phyloP scores from a whole-genome alignment of 257 asterid species.

The Fraxinus cuspidata region DNA sequence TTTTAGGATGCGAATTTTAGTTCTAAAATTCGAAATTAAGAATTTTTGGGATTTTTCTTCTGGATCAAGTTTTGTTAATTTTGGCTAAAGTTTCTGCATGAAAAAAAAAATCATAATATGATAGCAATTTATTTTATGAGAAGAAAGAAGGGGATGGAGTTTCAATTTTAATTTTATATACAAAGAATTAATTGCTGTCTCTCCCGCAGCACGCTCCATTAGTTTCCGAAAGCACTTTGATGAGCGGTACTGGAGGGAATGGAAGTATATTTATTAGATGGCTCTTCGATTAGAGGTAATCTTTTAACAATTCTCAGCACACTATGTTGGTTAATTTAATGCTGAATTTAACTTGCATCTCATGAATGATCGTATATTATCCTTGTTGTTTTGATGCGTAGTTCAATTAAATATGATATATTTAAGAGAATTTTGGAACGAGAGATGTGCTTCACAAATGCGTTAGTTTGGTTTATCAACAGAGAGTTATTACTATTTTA shows the following conservation, averaged over 20 bases:
- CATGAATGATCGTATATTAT: background rate
- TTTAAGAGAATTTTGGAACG: background rate
- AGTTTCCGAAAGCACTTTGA: background rate
- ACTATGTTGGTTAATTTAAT: background rate
- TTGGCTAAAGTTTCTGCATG: no score
- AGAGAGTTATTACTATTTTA: background rate
- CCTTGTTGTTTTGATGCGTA: background rate
- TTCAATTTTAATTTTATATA: no score
- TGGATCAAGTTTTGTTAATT: no score
- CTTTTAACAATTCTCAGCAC: background rate
- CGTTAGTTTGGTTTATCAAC: background rate
- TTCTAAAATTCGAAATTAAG: no score
- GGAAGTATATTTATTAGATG: slow-evolving; percentile 22
- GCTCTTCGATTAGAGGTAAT: slow-evolving; percentile 52
- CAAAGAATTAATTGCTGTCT: background rate
- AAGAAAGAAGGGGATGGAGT: no score
- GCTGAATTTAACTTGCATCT: background rate
- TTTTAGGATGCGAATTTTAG: no score
- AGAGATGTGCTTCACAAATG: background rate
- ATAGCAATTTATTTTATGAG: no score
- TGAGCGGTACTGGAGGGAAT: background rate
- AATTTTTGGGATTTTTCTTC: no score
- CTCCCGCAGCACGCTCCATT: slow-evolving; percentile 12
- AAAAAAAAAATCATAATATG: no score
- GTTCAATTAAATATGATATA: background rate